Conservation (phyloP, 2,329 filamentous ascomycete genomes). For the Fusarium circinatum region DNA sequence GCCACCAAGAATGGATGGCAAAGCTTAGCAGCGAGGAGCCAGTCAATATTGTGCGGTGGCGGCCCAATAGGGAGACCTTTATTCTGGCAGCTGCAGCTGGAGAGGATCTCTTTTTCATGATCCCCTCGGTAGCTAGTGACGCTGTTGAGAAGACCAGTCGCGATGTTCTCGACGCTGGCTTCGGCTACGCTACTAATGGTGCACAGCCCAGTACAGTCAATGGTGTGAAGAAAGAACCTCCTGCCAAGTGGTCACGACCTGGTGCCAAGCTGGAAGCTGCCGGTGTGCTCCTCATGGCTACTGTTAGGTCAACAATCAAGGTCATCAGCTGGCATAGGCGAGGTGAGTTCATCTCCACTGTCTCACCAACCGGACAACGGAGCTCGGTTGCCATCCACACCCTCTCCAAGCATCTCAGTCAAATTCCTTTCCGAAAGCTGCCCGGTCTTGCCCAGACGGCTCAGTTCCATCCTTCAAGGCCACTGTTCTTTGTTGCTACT, state of each 20-base stretch:
- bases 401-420: conserved; percentile 91
- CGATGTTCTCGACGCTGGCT: conserved; percentile 86
- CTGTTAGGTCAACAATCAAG: conserved; percentile 83
- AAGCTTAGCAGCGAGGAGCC: conserved; percentile 81
- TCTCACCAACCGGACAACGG: conserved; percentile 81
- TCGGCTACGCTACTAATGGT: conserved; percentile 84
- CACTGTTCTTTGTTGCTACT: conserved; percentile 95
- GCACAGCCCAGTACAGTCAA: conserved; percentile 63
- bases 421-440: conserved; percentile 86
- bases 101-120: conserved; percentile 85
- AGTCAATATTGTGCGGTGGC: conserved; percentile 89
- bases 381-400: conserved; percentile 94
- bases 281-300: conserved; percentile 82
- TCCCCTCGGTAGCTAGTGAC: conserved; percentile 79
- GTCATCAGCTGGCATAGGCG: conserved; percentile 92
- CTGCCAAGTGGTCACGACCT: conserved; percentile 86
- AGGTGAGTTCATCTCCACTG: conserved; percentile 93
- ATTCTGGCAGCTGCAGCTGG: conserved; percentile 86
- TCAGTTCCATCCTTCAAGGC: conserved; percentile 92
- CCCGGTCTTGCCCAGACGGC: conserved; percentile 85
- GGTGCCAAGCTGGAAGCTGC: conserved; percentile 77
- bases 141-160: conserved; percentile 78
- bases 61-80: conserved; percentile 81
- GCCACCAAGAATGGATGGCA: conserved; percentile 86
- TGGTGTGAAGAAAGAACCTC: conserved; percentile 75